Evolutionary conservation across 1,284 basidiomycete genomes (phyloP).

Genomic region (Afroboletus lepidellus): DNA sequence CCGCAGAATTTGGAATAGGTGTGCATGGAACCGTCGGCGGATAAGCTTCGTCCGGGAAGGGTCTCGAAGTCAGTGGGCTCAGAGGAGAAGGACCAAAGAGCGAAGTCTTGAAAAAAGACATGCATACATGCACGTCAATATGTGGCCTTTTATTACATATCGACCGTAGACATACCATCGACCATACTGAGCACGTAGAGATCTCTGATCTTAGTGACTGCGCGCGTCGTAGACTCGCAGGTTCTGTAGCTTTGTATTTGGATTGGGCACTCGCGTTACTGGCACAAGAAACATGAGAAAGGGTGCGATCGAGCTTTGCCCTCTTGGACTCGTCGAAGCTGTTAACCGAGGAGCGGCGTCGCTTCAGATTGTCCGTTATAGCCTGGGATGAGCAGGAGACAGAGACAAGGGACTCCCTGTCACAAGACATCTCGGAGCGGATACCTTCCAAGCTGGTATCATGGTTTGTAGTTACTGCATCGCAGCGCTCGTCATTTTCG

Average conservation of each 20-base stretch:
- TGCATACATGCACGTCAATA: slow-evolving; percentile 7
- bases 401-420: not conserved
- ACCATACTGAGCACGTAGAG: slow-evolving; percentile 11
- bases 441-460: not conserved
- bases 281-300: slow-evolving; percentile 2
- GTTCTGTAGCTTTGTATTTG: slow-evolving; percentile 22
- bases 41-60: not conserved
- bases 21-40: slow-evolving; percentile 26
- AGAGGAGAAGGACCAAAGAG: slow-evolving; percentile 10
- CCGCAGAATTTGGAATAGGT: slow-evolving; percentile 27
- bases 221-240: slow-evolving; percentile 33
- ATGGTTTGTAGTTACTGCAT: not conserved
- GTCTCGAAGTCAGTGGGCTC: not conserved
- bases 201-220: slow-evolving; percentile 24
- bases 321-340: slow-evolving; percentile 17
- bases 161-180: slow-evolving; percentile 10
- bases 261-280: not conserved
- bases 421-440: not conserved
- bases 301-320: slow-evolving; percentile 12
- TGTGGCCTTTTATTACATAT: not conserved
- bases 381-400: not conserved
- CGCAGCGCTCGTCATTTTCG: not conserved
- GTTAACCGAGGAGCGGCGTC: slow-evolving; percentile 10
- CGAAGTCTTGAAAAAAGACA: slow-evolving; percentile 7
- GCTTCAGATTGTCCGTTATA: slow-evolving; percentile 15